phyloP scores from a whole-genome alignment of 1,284 basidiomycete species.

The Cutaneotrichosporon cavernicola region DNA sequence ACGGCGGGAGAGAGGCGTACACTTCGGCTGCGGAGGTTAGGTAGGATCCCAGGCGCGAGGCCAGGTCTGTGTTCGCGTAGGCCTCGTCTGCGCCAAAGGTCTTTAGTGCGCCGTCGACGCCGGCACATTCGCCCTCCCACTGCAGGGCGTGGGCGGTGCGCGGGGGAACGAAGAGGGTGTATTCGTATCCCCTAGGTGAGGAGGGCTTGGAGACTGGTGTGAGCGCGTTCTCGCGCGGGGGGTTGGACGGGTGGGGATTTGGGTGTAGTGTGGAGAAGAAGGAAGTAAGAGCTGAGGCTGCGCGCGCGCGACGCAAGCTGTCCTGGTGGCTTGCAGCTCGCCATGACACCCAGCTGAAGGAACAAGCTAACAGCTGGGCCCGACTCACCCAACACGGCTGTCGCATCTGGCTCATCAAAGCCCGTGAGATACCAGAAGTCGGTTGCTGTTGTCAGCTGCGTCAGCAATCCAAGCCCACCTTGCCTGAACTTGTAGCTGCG shows the following conservation, averaged over 20 bases:
- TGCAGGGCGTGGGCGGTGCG: slow-evolving; percentile 75
- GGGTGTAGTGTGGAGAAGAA: not conserved
- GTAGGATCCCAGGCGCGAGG: slow-evolving; percentile 39
- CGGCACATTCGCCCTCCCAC: slow-evolving; percentile 85
- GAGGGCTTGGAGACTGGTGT: slow-evolving; percentile 54
- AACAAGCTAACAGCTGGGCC: too few relatives aligned
- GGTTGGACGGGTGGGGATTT: not conserved
- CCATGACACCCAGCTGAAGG: not conserved
- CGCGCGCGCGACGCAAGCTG: not conserved
- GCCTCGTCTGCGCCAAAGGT: slow-evolving; percentile 74
- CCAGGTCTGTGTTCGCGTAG: slow-evolving; percentile 47
- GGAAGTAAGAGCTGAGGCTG: not conserved
- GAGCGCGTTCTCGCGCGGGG: not conserved
- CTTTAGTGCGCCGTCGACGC: slow-evolving; percentile 61
- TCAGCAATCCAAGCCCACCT: slow-evolving; percentile 32
- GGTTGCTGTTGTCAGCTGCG: slow-evolving; percentile 57
- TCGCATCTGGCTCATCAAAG: slow-evolving; percentile 89
- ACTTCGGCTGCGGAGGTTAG: slow-evolving; percentile 37
- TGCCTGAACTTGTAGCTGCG: slow-evolving; percentile 91
- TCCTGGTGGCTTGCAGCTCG: not conserved
- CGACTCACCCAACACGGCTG: slow-evolving; percentile 69
- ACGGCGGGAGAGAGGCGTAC: slow-evolving; percentile 53
- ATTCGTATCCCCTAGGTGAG: slow-evolving; percentile 72
- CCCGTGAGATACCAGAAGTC: slow-evolving; percentile 95
- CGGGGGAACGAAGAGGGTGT: slow-evolving; percentile 82